A percentile compares a stretch with the other conserved stretches of the same genome.
These are phyloP conservation scores for Nigrograna mackinnonii DNA, from an alignment of 2,329 filamentous ascomycete species.

Conservation along the genomic window DNA sequence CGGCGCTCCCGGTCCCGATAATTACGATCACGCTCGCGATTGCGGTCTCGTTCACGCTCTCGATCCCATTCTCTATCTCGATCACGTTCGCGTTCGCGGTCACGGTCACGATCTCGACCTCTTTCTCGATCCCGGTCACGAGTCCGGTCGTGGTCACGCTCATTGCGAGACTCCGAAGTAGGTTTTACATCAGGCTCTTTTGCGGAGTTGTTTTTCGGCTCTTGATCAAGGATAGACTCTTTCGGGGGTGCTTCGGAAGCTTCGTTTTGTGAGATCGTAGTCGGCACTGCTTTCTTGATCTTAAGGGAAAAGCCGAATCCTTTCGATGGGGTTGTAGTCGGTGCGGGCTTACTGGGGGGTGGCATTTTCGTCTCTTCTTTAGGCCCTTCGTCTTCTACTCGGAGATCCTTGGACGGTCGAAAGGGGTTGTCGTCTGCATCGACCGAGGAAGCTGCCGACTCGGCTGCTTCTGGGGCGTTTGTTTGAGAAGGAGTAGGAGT, in stretches of 20 bases:
- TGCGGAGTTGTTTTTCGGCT: constrained; percentile 42
- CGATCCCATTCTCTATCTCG: constrained; percentile 38
- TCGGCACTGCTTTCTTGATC: constrained; percentile 62
- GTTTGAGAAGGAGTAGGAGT: constrained; percentile 13
- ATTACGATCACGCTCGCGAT: constrained; percentile 37
- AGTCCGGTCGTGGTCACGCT: too few relatives aligned
- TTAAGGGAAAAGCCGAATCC: constrained; percentile 93
- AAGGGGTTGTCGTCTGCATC: constrained; percentile 65
- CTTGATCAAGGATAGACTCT: constrained; percentile 46
- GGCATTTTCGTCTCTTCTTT: constrained; percentile 58
- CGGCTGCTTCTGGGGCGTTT: constrained; percentile 14
- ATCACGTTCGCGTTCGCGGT: constrained; percentile 36
- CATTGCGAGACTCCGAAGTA: too few relatives aligned
- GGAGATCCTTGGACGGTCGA: constrained; percentile 66
- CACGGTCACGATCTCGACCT: constrained; percentile 25
- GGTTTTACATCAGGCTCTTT: constrained; percentile 24
- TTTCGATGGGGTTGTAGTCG: constrained; percentile 56
- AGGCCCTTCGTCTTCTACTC: constrained; percentile 64
- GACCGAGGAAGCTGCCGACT: constrained; percentile 33
- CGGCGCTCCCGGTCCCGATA: constrained; percentile 46
- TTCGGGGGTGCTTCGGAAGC: constrained; percentile 38
- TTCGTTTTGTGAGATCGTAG: constrained; percentile 50
- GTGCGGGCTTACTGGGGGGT: constrained; percentile 54
- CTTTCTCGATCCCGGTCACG: constrained; percentile 26
- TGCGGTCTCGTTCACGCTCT: constrained; percentile 41